Conservation (phyloP, 2,329 filamentous ascomycete species). For the Ophiosphaerella herpotricha region DNA sequence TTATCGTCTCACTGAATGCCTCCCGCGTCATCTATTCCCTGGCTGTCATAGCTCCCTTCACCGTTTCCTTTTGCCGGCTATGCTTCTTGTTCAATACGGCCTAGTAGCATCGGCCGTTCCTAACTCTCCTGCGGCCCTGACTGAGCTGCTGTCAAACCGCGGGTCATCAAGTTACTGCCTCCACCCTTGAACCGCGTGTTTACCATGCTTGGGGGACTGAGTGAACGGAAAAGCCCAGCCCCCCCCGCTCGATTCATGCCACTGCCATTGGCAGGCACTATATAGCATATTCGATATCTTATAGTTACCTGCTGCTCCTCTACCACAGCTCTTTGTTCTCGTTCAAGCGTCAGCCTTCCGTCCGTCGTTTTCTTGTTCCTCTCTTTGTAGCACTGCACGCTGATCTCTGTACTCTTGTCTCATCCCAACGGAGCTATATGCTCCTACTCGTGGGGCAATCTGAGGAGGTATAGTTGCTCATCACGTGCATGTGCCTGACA, state of each 20-base stretch:
- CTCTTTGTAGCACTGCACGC: conserved; percentile 7
- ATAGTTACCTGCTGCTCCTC: conserved; percentile 34
- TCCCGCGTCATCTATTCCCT: conserved; percentile 26
- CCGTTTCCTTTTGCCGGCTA: conserved; percentile 24
- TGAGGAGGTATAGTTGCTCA: conserved; percentile 4
- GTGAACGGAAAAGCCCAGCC: conserved; percentile 33
- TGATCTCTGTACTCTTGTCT: conserved; percentile 14
- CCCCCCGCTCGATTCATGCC: conserved; percentile 27
- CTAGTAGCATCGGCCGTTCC: conserved; percentile 22
- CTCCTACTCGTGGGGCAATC: conserved; percentile 6
- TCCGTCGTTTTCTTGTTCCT: conserved; percentile 25
- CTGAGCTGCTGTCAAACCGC: conserved; percentile 18
- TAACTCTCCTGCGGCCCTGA: conserved; percentile 9
- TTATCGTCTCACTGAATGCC: conserved; percentile 22
- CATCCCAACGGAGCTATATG: conserved; percentile 15
- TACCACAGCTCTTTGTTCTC: conserved; percentile 9
- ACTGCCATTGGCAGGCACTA: conserved; percentile 26
- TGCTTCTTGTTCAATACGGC: conserved; percentile 15
- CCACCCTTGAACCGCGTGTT: conserved; percentile 28
- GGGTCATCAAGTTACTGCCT: conserved; percentile 12
- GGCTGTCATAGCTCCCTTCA: conserved; percentile 16
- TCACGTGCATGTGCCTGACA: conserved; percentile 29
- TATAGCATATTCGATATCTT: conserved; percentile 24
- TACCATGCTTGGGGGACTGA: conserved; percentile 30
- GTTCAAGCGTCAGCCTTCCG: conserved; percentile 27